Evolutionary conservation across 1,139 yeast genomes (phyloP).

Genomic region (Scheffersomyces illinoinensis): DNA sequence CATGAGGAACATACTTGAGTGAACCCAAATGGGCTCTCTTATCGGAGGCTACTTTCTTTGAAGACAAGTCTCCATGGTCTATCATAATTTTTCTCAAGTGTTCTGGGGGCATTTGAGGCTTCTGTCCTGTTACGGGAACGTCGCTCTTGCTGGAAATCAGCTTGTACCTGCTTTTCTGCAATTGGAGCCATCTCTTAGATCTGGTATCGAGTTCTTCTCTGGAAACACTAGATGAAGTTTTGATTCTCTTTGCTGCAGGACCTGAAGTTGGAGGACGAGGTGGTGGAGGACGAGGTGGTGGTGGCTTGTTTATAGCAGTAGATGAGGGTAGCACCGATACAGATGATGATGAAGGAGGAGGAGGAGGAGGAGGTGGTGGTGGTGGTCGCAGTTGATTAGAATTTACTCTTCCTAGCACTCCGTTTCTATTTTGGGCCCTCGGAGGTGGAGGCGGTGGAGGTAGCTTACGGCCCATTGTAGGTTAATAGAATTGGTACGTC

Average conservation of each 20-base stretch:
- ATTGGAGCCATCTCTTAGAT: slow-evolving; percentile 62
- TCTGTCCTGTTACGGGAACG: slow-evolving; percentile 56
- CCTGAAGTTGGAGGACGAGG: slow-evolving; percentile 10
- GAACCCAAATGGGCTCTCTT: slow-evolving; percentile 90
- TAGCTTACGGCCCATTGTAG: slow-evolving; percentile 24
- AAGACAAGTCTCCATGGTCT: slow-evolving; percentile 85
- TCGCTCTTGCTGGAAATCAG: slow-evolving; percentile 18
- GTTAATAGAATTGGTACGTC: neutral
- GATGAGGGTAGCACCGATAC: no score
- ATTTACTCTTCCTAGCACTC: slow-evolving; percentile 4
- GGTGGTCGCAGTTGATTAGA: slow-evolving; percentile 15
- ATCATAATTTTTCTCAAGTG: slow-evolving; percentile 83
- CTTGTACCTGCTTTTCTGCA: slow-evolving; percentile 57
- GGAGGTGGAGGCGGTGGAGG: slow-evolving; percentile 37
- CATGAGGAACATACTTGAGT: slow-evolving; percentile 93
- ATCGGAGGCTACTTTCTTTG: slow-evolving; percentile 80
- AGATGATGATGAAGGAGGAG: slow-evolving; percentile 1
- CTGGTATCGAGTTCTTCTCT: slow-evolving; percentile 36
- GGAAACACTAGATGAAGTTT: neutral
- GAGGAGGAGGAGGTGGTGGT: slow-evolving; percentile 3
- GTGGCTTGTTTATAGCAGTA: slow-evolving; percentile 12
- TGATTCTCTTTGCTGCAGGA: slow-evolving; percentile 8
- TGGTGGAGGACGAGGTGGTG: slow-evolving; percentile 24
- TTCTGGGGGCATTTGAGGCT: slow-evolving; percentile 91
- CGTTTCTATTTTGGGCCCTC: slow-evolving; percentile 11